Evolutionary conservation across 148 eudicot species (phyloP), one percentile per base, ranked within the genome.

Genomic region (Linanthus parryae): DNA sequence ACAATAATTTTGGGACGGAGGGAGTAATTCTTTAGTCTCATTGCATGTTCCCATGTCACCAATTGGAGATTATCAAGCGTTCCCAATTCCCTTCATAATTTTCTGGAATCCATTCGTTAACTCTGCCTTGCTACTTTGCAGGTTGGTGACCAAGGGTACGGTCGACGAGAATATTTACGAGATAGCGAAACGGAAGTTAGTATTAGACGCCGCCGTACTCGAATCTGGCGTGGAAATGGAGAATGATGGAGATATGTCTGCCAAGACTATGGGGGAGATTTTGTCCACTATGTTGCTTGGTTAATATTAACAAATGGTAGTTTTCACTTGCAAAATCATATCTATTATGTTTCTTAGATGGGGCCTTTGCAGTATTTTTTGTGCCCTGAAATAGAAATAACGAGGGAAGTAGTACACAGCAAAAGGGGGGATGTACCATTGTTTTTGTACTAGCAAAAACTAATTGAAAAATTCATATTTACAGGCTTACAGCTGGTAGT

Each of bases 91-190:
- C n/a, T 31, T 31, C 35, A 19, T 61, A 14, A 19, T 51, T 48
- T 9, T 14, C 43, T 13, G 25, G 45, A 64, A 33, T 54, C n/a
- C n/a, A n/a, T n/a, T n/a, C n/a, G n/a, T n/a, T n/a, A n/a, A n/a
- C n/a, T n/a, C n/a, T n/a, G n/a, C n/a, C n/a, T 9, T 37, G 24
- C 38, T n/a, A n/a, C n/a, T 57, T 28, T 26, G 41, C 73, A 88
- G 94, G 77, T 66, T 88, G 53, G 94, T 88, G 31, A 84, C 97
- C 5, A 88, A 84, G 75, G 63, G 42, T 48, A 88, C 97, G 2
- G 97, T 88, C 52, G 97, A 88, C 62, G 94, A 88, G 63, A 81
- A 84, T 49, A 70, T 85, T 3, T 51, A 51, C 19, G 55, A 51
- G 25, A 51, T 51, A 15, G 55, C 55, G 15, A 51, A 51, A 51